Evolutionary conservation across 306 rosid species (phyloP).

Genomic region (Malus sieversii): DNA sequence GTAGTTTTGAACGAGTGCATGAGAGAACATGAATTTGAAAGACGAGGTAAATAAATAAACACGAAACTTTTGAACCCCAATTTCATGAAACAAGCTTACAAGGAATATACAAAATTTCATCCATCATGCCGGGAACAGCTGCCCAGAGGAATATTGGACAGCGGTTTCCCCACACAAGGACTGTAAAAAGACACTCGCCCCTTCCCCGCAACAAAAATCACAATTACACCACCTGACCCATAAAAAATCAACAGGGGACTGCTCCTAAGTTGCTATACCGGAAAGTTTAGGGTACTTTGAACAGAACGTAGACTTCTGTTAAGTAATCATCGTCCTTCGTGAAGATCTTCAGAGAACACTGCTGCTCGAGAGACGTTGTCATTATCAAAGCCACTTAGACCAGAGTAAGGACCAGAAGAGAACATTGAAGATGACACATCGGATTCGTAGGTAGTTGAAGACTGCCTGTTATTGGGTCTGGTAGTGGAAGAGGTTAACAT

Average conservation of each 20-base stretch:
- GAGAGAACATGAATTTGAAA: background rate
- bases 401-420: conserved; percentile 95
- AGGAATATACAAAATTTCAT: conserved; percentile 46
- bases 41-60: background rate
- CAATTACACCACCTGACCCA: conserved; percentile 23
- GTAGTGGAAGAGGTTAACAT: conserved; percentile 49
- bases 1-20: no score
- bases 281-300: conserved; percentile 11
- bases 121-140: conserved; percentile 26
- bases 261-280: conserved; percentile 6
- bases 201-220: conserved; percentile 8
- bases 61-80: background rate
- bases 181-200: conserved; percentile 9
- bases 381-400: conserved; percentile 68
- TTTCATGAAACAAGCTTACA: conserved; percentile 4
- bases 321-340: conserved; percentile 73
- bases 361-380: conserved; percentile 73
- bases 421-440: conserved; percentile 91
- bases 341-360: conserved; percentile 96
- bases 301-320: conserved; percentile 1
- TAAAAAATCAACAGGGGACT: conserved; percentile 20
- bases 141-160: conserved; percentile 24
- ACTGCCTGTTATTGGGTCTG: conserved; percentile 62
- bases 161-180: conserved; percentile 21
- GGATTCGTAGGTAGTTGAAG: conserved; percentile 78